These are phyloP conservation scores for Melaleuca alternifolia DNA, from an alignment of 345 rosid genomes.

Conservation along the genomic window DNA sequence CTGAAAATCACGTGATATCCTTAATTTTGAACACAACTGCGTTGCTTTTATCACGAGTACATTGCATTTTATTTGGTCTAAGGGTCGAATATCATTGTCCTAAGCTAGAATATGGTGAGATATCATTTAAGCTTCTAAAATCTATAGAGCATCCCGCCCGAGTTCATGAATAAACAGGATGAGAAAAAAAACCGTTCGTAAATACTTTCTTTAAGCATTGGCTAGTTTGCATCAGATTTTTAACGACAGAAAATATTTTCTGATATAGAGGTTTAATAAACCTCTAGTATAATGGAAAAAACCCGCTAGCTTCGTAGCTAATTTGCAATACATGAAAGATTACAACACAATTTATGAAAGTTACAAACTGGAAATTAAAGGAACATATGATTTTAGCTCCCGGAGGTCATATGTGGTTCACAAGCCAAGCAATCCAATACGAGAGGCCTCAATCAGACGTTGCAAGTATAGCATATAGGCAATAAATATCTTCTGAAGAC, in stretches of 20 bases:
- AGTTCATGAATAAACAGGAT: neutral
- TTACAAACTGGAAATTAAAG: too few species aligned
- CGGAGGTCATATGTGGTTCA: neutral
- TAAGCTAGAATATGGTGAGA: too few species aligned
- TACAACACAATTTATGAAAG: too few species aligned
- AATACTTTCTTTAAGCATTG: neutral
- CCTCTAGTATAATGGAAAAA: fast-evolving
- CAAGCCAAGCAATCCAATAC: neutral
- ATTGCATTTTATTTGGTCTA: too few species aligned
- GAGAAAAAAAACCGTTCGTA: neutral
- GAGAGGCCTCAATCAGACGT: neutral
- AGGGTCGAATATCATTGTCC: too few species aligned
- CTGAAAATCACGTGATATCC: too few species aligned
- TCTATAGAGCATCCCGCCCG: neutral
- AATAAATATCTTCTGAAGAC: too few species aligned
- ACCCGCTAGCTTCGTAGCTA: neutral
- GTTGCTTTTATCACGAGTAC: too few species aligned
- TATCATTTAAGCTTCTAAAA: neutral
- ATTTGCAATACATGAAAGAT: too few species aligned
- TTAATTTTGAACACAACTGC: too few species aligned
- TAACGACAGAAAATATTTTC: neutral
- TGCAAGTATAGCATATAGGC: neutral
- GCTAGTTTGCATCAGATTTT: neutral
- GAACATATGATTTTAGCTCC: neutral
- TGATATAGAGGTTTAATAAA: neutral